Percentiles rank a stretch among this genome's conserved stretches.
Conservation (phyloP, 1,284 basidiomycete species). For the Sutorius eximius region DNA sequence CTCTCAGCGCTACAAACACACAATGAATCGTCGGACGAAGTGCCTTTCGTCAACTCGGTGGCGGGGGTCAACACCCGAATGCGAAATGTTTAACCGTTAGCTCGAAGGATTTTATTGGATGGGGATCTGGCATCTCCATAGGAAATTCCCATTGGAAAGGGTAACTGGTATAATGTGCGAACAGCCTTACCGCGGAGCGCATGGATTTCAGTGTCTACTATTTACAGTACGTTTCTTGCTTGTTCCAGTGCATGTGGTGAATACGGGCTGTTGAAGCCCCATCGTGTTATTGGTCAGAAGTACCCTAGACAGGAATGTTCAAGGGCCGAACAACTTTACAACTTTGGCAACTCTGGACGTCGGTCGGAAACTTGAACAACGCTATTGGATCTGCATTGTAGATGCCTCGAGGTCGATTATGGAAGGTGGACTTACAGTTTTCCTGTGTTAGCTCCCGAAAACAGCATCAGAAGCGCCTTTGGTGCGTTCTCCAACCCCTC, state of each 20-base stretch:
- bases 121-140: background rate
- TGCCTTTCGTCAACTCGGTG: background rate
- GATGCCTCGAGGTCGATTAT: background rate
- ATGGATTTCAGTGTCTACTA: conserved; percentile 5
- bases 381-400: conserved; percentile 17
- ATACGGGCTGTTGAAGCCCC: background rate
- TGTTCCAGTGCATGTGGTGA: conserved; percentile 1
- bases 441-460: conserved; percentile 75
- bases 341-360: conserved; percentile 19
- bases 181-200: background rate
- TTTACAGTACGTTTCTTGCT: conserved; percentile 12
- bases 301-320: background rate
- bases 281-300: background rate
- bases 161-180: background rate
- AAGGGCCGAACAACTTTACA: conserved; percentile 23
- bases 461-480: conserved; percentile 66
- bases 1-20: conserved; percentile 17
- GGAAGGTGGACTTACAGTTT: conserved; percentile 61
- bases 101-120: background rate
- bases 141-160: conserved; percentile 2
- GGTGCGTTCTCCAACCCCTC: conserved; percentile 75
- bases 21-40: conserved; percentile 18
- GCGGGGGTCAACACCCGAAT: background rate
- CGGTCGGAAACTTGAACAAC: conserved; percentile 49
- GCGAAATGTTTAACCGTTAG: conserved; percentile 9